Base-by-base conservation (phyloP, 2,329 filamentous ascomycete species). In the Alternaria sp. region DNA sequence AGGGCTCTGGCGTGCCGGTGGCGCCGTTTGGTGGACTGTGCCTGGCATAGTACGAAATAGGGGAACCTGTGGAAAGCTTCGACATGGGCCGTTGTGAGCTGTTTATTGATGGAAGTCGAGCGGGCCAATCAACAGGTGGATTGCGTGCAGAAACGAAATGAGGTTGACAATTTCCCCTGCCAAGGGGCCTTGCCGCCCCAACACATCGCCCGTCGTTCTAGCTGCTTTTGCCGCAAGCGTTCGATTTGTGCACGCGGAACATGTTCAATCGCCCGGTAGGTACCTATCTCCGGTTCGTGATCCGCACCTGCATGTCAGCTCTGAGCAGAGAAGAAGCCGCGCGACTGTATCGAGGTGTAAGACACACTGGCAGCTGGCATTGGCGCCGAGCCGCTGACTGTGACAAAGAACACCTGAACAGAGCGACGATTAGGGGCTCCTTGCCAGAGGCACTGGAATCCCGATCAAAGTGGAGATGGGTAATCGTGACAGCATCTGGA, bases 141-240 rank as follows among this genome's bases (percentile, higher is more conserved):
- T 63, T 61, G 62, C 62, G 63, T 49, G 56, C 58, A 63, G 64
- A 73, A 74, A 74, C 74, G 72, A 79, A 74, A 78, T 79, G 77
- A 74, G 68, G 46, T 65, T 61, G 55, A 60, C 68, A 73, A 70
- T 72, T 73, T 75, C 69, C 67, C 75, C 69, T 73, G 72, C 66
- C 69, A 68, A 73, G 67, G 59, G 56, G 58, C 69, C 70, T 70
- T 74, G 72, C 69, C 67, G 70, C 65, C 66, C 77, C 72, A 71
- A 73, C 70, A 72, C 54, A 65, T 70, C 66, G 69, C 61, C 69
- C 65, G 57, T 66, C 12, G 26, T 50, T 40, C 64, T 71, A 70
- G 64, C 71, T 65, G 26, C 47, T 61, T 72, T 36, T 17, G 66
- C 68, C 47, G 45, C 25, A 69, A 68, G 65, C 64, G 68, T 63